Percentiles rank a stretch among this genome's conserved stretches.
phyloP scores from a whole-genome alignment of 139 green algal species.

The Coelastrella sp. region DNA sequence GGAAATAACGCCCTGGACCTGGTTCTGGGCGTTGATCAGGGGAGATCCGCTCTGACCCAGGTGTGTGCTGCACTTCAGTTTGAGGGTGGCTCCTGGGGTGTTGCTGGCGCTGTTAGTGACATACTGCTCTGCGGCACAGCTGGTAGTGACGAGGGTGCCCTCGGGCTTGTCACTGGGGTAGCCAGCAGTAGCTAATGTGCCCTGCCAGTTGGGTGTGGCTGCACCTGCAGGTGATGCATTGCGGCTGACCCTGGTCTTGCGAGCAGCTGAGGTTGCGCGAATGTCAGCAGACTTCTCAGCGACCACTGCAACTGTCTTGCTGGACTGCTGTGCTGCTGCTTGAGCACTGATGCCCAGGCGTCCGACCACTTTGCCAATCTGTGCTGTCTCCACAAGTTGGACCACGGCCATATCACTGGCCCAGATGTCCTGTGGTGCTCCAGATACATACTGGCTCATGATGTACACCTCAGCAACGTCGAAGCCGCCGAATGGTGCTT shows the following conservation, averaged over 20 bases:
- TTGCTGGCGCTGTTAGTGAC: not conserved
- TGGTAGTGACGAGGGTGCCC: not conserved
- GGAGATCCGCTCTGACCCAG: conserved; percentile 10
- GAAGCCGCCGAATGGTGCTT: not conserved
- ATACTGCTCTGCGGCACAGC: conserved; percentile 7
- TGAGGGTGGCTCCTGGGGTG: not conserved
- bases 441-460: conserved; percentile 16
- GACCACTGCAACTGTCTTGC: not conserved
- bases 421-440: conserved; percentile 2
- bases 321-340: not conserved
- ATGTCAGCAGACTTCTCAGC: not conserved
- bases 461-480: conserved; percentile 37
- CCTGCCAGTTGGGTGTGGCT: not conserved
- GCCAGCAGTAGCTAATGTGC: not conserved
- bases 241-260: not conserved
- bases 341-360: conserved; percentile 5
- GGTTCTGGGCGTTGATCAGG: not conserved
- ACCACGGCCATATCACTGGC: conserved; percentile 21
- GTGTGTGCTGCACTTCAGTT: conserved; percentile 22
- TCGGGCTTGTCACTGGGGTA: conserved; percentile 28
- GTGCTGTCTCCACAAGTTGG: not conserved
- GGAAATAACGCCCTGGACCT: conserved; percentile 12
- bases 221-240: not conserved
- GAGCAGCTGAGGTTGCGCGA: not conserved
- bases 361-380: not conserved